Conservation (phyloP, 1,284 basidiomycete species). For the Trichosporon asahii region DNA sequence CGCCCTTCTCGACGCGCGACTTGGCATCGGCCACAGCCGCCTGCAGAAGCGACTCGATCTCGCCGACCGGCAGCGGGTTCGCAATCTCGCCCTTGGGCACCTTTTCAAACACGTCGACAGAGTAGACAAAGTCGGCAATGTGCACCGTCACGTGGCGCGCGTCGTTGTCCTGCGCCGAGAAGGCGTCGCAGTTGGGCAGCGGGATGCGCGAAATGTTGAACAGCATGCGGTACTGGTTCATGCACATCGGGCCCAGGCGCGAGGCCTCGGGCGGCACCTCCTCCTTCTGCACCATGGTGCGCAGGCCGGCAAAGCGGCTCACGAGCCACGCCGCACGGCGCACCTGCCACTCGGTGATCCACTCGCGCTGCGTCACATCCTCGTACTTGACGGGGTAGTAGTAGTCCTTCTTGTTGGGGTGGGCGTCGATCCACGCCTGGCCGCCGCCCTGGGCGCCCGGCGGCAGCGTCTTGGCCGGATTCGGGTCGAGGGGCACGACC, state of each 20-base stretch:
- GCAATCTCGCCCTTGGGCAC: constrained; percentile 49
- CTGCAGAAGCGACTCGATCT: constrained; percentile 66
- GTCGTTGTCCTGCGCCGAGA: constrained; percentile 58
- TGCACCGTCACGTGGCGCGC: constrained; percentile 68
- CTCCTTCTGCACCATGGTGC: constrained; percentile 58
- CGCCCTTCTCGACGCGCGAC: constrained; percentile 57
- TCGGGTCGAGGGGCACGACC: constrained; percentile 26
- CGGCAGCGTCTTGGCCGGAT: constrained; percentile 27
- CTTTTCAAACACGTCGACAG: constrained; percentile 62
- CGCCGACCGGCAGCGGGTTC: constrained; percentile 51
- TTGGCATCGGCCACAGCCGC: constrained; percentile 69
- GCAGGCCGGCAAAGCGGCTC: constrained; percentile 74
- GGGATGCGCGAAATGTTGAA: constrained; percentile 78
- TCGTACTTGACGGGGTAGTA: constrained; percentile 43
- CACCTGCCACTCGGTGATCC: constrained; percentile 77
- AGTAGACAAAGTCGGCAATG: constrained; percentile 77
- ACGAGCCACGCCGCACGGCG: constrained; percentile 80
- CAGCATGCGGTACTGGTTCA: constrained; percentile 61
- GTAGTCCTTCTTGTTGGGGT: constrained; percentile 37
- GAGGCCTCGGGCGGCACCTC: constrained; percentile 58
- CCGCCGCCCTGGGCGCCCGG: constrained; percentile 40
- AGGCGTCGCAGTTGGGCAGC: constrained; percentile 61
- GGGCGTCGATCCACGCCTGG: constrained; percentile 56
- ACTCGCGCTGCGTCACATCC: constrained; percentile 47
- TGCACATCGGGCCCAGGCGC: constrained; percentile 58